Base-by-base conservation (phyloP, 768 basidiomycete genomes). In the Lentinula guzmanii region DNA sequence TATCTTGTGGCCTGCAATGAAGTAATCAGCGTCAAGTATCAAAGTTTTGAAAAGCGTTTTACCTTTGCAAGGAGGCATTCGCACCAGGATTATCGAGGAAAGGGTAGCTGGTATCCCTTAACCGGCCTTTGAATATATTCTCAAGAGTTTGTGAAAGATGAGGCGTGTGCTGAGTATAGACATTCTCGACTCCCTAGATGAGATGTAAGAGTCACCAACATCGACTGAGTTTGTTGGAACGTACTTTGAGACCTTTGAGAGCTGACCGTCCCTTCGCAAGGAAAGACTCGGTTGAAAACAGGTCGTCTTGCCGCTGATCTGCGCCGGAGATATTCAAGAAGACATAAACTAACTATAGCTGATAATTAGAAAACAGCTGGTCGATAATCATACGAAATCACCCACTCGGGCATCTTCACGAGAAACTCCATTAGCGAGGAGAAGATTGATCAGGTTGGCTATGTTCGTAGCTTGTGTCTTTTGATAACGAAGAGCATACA, bases 141-240 rank as follows among this genome's bases (percentile, higher is more conserved):
- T 99, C 97, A 15, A 98, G 75, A 2, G 96, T 98, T 69, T 97
- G 90, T 1, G 90, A 87, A 5, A 99, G 78, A 72, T 95, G 95
- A 6, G 97, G 97, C 15, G 86, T 87, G 68, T 98, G 97, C 67
- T 98, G 97, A 60, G 94, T 99, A 71, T 98, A 99, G 15, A 98
- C 95, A 68, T 99, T 99, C 75, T 99, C 97, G 4, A 98, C 96
- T 2, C 97, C 97, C 93, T 95, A 55, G 58, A 13, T n/a, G 37
- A 62, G 33, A 39, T 51, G 3, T 11, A 60, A 4, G 5, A 42
- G 3, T 28, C 28, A 54, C 16, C 24, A 37, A 6, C 13, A 35
- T 21, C 37, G 33, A 7, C 16, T 7, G 11, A 43, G 39, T 34
- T 65, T 75, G 35, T n/a, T 48, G 21, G 2, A 48, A 48, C 46